These are phyloP conservation scores for Starmerella geochares DNA, from an alignment of 805 yeast species.

Conservation along the genomic window DNA sequence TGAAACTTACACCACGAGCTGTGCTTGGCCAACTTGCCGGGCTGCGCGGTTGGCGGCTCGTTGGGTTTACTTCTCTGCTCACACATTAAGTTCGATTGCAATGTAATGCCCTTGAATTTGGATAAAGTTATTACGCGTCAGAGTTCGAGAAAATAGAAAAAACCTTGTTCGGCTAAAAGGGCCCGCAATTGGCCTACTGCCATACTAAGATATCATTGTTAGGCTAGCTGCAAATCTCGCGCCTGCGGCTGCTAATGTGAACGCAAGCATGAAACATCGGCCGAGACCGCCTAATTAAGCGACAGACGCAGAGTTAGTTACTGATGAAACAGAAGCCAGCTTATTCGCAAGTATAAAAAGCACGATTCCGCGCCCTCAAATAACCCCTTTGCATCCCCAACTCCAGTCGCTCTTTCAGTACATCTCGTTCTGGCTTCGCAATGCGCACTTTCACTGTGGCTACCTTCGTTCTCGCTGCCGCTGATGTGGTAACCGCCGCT, in stretches of 20 bases:
- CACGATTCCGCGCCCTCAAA: not conserved
- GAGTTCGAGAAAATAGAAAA: not conserved
- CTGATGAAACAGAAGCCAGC: not conserved
- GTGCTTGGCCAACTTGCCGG: too few species aligned
- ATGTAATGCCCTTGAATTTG: not conserved
- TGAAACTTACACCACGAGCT: too few species aligned
- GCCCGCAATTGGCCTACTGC: too few species aligned
- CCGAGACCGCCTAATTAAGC: not conserved
- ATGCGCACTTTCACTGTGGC: slow-evolving; percentile 6
- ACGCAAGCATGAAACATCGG: not conserved
- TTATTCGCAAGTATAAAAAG: not conserved
- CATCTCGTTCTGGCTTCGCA: not conserved
- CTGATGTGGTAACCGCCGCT: not conserved
- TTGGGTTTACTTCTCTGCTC: not conserved
- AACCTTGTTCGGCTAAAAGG: not conserved
- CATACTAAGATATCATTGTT: too few species aligned
- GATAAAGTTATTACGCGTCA: not conserved
- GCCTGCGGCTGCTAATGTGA: too few species aligned
- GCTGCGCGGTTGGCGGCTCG: too few species aligned
- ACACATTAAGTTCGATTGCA: not conserved
- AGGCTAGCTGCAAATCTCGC: too few species aligned
- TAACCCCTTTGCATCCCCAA: not conserved
- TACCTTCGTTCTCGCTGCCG: not conserved
- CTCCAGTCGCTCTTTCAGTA: not conserved
- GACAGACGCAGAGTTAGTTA: not conserved